A percentile compares a stretch with the other conserved stretches of the same genome.
Conservation (phyloP, 2,329 filamentous ascomycete genomes). For the Pyricularia sp. region DNA sequence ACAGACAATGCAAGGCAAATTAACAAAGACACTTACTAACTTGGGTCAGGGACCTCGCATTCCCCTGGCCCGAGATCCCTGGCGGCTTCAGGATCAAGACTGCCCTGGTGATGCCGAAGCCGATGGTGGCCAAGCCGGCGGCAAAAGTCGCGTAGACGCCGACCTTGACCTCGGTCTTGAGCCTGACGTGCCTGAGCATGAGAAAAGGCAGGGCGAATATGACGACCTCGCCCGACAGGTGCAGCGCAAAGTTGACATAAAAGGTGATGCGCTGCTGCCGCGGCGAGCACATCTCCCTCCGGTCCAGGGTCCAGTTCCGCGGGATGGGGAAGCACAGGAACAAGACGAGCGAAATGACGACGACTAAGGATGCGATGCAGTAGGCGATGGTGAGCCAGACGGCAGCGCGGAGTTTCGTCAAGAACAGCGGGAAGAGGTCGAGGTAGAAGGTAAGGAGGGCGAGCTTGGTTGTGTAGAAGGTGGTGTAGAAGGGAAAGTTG, state of each 20-base stretch:
- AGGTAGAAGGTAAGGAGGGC: no score
- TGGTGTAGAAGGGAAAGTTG: no score
- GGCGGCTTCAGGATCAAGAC: background rate
- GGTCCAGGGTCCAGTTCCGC: background rate
- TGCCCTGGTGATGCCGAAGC: background rate
- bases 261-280: background rate
- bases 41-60: background rate
- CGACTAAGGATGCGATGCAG: background rate
- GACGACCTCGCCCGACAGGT: background rate
- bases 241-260: background rate
- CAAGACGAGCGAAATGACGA: background rate
- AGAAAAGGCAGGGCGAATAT: slow-evolving; percentile 1
- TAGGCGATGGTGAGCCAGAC: background rate
- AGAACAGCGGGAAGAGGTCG: background rate
- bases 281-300: background rate
- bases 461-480: no score
- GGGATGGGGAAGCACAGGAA: background rate
- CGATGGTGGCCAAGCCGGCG: background rate
- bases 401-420: background rate
- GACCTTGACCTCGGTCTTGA: background rate
- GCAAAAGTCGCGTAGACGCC: slow-evolving; percentile 2
- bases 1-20: background rate
- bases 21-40: background rate
- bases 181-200: background rate
- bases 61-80: background rate